phyloP scores from a whole-genome alignment of 1,139 yeast species.

The Blastobotrys aristatus region DNA sequence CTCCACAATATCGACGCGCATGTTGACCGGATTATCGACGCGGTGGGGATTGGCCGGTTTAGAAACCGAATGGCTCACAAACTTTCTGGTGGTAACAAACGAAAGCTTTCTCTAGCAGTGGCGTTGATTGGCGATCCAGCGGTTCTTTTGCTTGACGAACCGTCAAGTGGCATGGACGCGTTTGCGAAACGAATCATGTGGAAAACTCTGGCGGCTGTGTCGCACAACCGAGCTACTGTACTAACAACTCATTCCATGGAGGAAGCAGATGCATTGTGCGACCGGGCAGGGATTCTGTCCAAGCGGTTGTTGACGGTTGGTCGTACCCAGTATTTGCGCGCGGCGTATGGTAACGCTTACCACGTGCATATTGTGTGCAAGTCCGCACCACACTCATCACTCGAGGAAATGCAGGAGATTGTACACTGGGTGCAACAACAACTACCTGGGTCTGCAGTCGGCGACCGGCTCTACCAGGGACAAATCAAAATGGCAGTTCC shows the following conservation, averaged over 20 bases:
- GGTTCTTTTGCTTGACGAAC: constrained; percentile 90
- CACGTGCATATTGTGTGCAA: constrained; percentile 32
- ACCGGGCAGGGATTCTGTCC: constrained; percentile 36
- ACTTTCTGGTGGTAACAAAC: constrained; percentile 97
- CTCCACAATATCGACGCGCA: constrained; percentile 74
- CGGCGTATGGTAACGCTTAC: constrained; percentile 28
- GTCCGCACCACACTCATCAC: constrained; percentile 28
- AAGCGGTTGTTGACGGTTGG: constrained; percentile 34
- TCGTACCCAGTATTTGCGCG: constrained; percentile 28
- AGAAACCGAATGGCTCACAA: constrained; percentile 32
- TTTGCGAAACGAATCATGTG: constrained; percentile 44
- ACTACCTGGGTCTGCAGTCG: constrained; percentile 27
- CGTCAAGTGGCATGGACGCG: constrained; percentile 84
- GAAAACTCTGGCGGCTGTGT: constrained; percentile 32
- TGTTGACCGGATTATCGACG: constrained; percentile 55
- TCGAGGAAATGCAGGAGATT: constrained; percentile 26
- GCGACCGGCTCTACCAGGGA: constrained; percentile 34
- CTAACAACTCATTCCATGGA: constrained; percentile 40
- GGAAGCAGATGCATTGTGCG: constrained; percentile 38
- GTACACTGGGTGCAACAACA: constrained; percentile 21
- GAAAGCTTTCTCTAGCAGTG: constrained; percentile 94
- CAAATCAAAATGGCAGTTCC: constrained; percentile 33
- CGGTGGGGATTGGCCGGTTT: constrained; percentile 35
- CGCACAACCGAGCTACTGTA: constrained; percentile 33
- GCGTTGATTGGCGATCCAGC: constrained; percentile 92